Evolutionary conservation across 177 flowering plant genomes (phyloP).

Genomic region (Vitis hybrid): DNA sequence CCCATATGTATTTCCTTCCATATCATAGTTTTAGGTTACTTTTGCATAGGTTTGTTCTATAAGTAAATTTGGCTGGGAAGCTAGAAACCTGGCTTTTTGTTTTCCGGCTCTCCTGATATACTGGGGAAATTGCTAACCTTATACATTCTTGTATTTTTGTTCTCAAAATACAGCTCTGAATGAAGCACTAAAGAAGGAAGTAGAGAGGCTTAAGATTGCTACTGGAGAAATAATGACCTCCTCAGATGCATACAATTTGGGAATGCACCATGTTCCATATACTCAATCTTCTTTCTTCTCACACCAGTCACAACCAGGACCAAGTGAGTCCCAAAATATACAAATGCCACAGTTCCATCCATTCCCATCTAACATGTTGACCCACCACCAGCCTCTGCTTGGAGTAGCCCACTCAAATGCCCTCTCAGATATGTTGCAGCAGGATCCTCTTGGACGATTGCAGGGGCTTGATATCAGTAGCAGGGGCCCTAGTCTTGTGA

Average conservation of each 20-base stretch:
- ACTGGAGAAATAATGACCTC: conserved; percentile 58
- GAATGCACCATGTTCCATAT: conserved; percentile 55
- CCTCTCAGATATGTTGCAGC: conserved; percentile 56
- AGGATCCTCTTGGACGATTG: conserved; percentile 72
- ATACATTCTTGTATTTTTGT: neutral
- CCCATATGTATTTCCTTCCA: too few species aligned
- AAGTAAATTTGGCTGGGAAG: too few species aligned
- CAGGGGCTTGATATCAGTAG: conserved; percentile 80
- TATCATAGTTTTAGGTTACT: too few species aligned
- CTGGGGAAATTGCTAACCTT: neutral
- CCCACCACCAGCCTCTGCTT: conserved; percentile 33
- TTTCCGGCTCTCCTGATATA: neutral
- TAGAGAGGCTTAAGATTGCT: conserved; percentile 71
- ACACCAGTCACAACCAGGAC: conserved; percentile 36
- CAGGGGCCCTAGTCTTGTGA: conserved; percentile 55
- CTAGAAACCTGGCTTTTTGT: neutral
- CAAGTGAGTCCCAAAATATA: conserved; percentile 30
- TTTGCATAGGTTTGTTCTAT: too few species aligned
- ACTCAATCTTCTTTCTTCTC: conserved; percentile 44
- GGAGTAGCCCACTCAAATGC: conserved; percentile 28
- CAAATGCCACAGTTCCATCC: conserved; percentile 52
- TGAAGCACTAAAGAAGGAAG: conserved; percentile 82
- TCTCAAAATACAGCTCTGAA: conserved; percentile 51
- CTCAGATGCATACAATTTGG: conserved; percentile 52
- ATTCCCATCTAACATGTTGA: conserved; percentile 41